Evolutionary conservation across 2,329 filamentous ascomycete species (phyloP).

Genomic region (Alternaria ethzedia): DNA sequence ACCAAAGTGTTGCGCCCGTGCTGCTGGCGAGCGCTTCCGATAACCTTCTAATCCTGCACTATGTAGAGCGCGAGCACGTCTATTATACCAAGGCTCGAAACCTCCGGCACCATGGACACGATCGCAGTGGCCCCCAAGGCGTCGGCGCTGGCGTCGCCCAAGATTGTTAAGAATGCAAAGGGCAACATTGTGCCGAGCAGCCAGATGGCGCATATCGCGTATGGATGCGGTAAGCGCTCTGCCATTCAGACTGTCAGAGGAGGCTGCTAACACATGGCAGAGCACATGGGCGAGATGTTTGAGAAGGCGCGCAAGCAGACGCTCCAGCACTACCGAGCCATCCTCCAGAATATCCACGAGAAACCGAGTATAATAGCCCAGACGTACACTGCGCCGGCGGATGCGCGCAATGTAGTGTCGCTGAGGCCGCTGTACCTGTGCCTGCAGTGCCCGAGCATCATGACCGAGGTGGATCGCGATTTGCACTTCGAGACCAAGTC

Average conservation of each 20-base stretch:
- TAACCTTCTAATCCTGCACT: conserved; percentile 1
- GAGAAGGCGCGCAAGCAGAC: conserved; percentile 72
- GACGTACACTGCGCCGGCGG: conserved; percentile 61
- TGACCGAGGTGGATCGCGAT: conserved; percentile 68
- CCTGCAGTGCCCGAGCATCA: conserved; percentile 70
- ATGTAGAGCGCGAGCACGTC: conserved; percentile 12
- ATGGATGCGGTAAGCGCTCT: conserved; percentile 50
- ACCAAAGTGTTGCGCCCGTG: conserved; percentile 1
- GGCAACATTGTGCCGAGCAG: conserved; percentile 47
- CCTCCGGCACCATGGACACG: conserved; percentile 45
- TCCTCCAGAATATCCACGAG: conserved; percentile 74
- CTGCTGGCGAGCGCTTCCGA: conserved; percentile 1
- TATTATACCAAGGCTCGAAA: conserved; percentile 2
- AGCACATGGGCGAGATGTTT: conserved; percentile 74
- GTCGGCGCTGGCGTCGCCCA: conserved; percentile 50
- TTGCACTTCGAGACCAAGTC: conserved; percentile 72
- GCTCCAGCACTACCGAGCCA: conserved; percentile 73
- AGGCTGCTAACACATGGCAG: conserved; percentile 53
- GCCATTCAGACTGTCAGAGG: background rate
- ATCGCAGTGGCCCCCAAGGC: conserved; percentile 50
- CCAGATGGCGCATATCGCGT: conserved; percentile 50
- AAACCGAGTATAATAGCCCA: conserved; percentile 68
- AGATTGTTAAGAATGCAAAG: conserved; percentile 53
- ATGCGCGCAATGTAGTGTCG: conserved; percentile 64
- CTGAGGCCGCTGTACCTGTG: conserved; percentile 64